Percentiles rank a stretch among this genome's conserved stretches.
Evolutionary conservation across 2,329 filamentous ascomycete species (phyloP).

Genomic region (Didymella pomorum): DNA sequence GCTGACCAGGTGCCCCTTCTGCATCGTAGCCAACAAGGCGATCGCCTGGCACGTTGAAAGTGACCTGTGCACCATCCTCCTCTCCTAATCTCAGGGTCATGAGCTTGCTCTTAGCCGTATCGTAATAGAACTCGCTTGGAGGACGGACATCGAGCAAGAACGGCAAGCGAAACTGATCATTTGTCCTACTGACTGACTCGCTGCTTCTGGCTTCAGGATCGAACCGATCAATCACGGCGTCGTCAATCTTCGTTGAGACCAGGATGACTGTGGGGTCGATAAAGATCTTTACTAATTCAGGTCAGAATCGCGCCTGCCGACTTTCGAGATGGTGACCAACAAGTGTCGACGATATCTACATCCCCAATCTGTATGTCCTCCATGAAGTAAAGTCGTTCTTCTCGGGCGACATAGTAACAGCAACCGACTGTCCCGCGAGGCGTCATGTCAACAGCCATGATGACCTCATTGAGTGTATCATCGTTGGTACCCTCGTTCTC

Average conservation of each 20-base stretch:
- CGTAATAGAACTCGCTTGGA: slow-evolving; percentile 75
- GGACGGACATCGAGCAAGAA: slow-evolving; percentile 73
- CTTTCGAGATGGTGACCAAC: slow-evolving; percentile 34
- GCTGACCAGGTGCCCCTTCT: slow-evolving; percentile 61
- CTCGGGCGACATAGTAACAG: slow-evolving; percentile 77
- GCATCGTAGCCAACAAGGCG: slow-evolving; percentile 52
- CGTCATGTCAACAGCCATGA: slow-evolving; percentile 82
- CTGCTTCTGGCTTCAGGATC: slow-evolving; percentile 53
- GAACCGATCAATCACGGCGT: slow-evolving; percentile 56
- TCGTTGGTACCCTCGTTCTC: slow-evolving; percentile 47
- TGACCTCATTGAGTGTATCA: slow-evolving; percentile 69
- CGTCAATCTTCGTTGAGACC: slow-evolving; percentile 64
- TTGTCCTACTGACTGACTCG: slow-evolving; percentile 41
- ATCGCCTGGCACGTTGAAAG: slow-evolving; percentile 70
- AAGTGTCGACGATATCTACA: slow-evolving; percentile 64
- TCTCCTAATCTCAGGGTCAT: slow-evolving; percentile 64
- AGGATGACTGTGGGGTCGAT: slow-evolving; percentile 69
- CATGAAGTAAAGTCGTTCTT: slow-evolving; percentile 76
- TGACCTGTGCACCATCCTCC: slow-evolving; percentile 57
- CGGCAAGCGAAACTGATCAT: slow-evolving; percentile 61
- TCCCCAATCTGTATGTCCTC: slow-evolving; percentile 76
- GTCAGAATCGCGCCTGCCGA: not conserved
- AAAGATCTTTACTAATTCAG: slow-evolving; percentile 63
- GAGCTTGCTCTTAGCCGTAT: slow-evolving; percentile 72
- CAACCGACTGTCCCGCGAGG: slow-evolving; percentile 79